Evolutionary conservation across 2,329 filamentous ascomycete genomes (phyloP).

Genomic region (Aspergillus luchuensis): DNA sequence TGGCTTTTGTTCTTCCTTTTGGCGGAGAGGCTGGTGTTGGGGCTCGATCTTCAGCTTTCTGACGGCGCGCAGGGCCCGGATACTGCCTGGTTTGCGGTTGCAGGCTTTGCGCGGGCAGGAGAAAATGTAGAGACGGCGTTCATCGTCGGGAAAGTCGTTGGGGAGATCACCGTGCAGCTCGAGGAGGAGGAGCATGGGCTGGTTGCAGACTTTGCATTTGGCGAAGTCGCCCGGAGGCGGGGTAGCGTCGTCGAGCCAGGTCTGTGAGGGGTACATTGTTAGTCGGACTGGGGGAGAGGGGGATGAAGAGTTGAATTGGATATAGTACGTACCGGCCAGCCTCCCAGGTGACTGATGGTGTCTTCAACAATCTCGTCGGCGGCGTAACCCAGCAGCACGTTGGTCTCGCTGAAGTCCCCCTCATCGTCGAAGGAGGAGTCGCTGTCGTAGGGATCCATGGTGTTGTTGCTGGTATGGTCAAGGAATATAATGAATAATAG

Average conservation of each 20-base stretch:
- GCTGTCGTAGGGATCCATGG: slow-evolving; percentile 80
- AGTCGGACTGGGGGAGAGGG: slow-evolving; percentile 9
- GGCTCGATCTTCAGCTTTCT: slow-evolving; percentile 46
- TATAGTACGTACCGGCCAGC: slow-evolving; percentile 69
- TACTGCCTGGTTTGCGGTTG: slow-evolving; percentile 77
- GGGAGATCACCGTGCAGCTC: slow-evolving; percentile 91
- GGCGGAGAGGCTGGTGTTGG: slow-evolving; percentile 29
- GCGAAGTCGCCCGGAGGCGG: slow-evolving; percentile 75
- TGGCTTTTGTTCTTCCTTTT: slow-evolving; percentile 26
- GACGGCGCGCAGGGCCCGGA: slow-evolving; percentile 73
- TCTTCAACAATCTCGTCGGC: slow-evolving; percentile 78
- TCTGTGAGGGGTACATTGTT: slow-evolving; percentile 52
- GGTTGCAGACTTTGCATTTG: slow-evolving; percentile 84
- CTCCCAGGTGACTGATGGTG: slow-evolving; percentile 83
- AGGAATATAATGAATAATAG: neutral
- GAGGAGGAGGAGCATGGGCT: slow-evolving; percentile 78
- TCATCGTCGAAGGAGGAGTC: slow-evolving; percentile 74
- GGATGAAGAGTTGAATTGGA: neutral
- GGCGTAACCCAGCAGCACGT: slow-evolving; percentile 86
- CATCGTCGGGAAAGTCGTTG: slow-evolving; percentile 80
- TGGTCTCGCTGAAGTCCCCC: slow-evolving; percentile 62
- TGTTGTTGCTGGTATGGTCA: slow-evolving; percentile 5
- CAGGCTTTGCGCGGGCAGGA: slow-evolving; percentile 77
- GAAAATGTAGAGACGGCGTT: slow-evolving; percentile 85
- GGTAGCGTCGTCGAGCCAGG: slow-evolving; percentile 75